Percentiles rank a stretch among this genome's conserved stretches.
Conservation (phyloP, 2,329 filamentous ascomycete genomes). For the Neospermospora avenae region DNA sequence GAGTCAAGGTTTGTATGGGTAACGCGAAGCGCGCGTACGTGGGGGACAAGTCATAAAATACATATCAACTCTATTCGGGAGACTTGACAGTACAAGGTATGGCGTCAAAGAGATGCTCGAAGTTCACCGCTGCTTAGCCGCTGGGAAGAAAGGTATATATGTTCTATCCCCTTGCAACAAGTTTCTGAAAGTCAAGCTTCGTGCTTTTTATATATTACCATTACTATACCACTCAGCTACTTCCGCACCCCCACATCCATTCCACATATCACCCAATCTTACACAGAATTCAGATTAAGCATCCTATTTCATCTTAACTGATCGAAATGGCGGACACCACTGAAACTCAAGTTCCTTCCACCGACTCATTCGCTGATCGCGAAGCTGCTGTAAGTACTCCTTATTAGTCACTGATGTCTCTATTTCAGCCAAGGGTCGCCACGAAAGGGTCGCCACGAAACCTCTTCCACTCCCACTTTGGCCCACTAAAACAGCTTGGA, state of each 20-base stretch:
- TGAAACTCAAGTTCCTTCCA: background rate
- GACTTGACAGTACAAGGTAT: background rate
- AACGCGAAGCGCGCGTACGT: background rate
- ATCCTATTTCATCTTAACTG: slow-evolving; percentile 18
- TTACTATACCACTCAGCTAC: background rate
- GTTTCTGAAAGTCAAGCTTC: slow-evolving; percentile 6
- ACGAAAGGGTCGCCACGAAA: no score
- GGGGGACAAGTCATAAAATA: background rate
- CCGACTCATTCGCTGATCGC: slow-evolving; percentile 11
- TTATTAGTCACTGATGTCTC: no score
- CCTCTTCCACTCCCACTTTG: background rate
- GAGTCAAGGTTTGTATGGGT: background rate
- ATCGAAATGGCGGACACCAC: slow-evolving; percentile 20
- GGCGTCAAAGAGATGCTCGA: background rate
- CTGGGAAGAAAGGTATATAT: slow-evolving; percentile 2
- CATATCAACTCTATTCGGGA: background rate
- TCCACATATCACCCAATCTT: no score
- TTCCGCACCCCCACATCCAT: background rate
- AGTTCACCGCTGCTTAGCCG: slow-evolving; percentile 9
- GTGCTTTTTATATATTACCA: slow-evolving; percentile 10
- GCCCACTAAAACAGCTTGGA: background rate
- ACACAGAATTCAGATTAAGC: background rate
- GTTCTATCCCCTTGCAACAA: background rate
- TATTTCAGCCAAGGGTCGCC: no score
- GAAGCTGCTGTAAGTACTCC: slow-evolving; percentile 15